phyloP scores from a whole-genome alignment of 1,284 basidiomycete species.

The Exsudoporus floridanus region DNA sequence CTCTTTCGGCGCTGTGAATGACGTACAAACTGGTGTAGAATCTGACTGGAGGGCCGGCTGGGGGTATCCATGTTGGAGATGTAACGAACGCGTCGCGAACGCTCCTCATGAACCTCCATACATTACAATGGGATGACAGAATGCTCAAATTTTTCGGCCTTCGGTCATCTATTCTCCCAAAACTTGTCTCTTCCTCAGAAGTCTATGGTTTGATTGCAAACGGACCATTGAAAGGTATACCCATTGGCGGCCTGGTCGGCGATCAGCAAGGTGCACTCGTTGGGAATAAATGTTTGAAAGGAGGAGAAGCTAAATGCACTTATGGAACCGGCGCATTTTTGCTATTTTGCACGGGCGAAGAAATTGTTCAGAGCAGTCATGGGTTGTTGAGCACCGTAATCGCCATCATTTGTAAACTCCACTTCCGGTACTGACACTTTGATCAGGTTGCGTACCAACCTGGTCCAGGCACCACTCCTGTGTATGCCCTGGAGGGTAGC shows the following conservation, averaged over 20 bases:
- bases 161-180: constrained; percentile 77
- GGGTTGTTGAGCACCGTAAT: constrained; percentile 87
- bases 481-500: constrained; percentile 94
- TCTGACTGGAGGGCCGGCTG: constrained; percentile 71
- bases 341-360: constrained; percentile 88
- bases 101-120: constrained; percentile 83
- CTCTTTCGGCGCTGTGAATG: constrained; percentile 5
- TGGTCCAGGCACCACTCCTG: constrained; percentile 73
- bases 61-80: constrained; percentile 86
- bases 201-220: constrained; percentile 79
- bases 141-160: constrained; percentile 90
- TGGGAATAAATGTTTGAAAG: constrained; percentile 89
- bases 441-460: constrained; percentile 87
- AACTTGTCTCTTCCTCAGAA: constrained; percentile 89
- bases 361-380: constrained; percentile 83
- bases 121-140: constrained; percentile 80
- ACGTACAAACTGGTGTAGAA: constrained; percentile 50
- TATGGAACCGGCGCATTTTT: constrained; percentile 97
- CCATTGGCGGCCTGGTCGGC: constrained; percentile 89
- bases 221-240: constrained; percentile 74
- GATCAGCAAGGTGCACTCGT: constrained; percentile 97
- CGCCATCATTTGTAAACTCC: constrained; percentile 18
- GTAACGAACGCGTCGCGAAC: constrained; percentile 98
- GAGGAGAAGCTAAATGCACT: constrained; percentile 91
- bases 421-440: constrained; percentile 16